Evolutionary conservation across 2,329 filamentous ascomycete genomes (phyloP).

Genomic region (Cladosporium sp.): DNA sequence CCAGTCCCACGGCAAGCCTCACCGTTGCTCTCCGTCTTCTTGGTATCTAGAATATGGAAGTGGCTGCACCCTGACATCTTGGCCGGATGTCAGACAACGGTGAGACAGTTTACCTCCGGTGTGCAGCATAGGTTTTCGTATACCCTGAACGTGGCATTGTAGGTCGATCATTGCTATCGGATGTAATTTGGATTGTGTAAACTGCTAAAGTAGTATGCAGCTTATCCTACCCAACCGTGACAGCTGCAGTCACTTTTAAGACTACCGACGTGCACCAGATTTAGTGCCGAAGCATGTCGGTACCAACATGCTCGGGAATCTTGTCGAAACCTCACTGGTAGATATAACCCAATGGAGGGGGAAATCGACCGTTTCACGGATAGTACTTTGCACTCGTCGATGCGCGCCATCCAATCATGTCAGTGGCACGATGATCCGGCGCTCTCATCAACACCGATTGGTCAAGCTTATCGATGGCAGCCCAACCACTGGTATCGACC

Average conservation of each 20-base stretch:
- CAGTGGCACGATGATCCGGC: background rate
- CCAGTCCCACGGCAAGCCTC: background rate
- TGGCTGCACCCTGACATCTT: background rate
- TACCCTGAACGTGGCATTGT: too few relatives aligned
- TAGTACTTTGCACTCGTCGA: too few relatives aligned
- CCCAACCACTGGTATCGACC: background rate
- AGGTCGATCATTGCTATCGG: too few relatives aligned
- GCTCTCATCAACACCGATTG: background rate
- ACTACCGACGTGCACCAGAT: background rate
- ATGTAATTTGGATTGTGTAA: background rate
- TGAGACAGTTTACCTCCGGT: background rate
- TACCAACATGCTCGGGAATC: background rate
- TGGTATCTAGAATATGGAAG: background rate
- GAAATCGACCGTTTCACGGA: background rate
- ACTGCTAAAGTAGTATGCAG: background rate
- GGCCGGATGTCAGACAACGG: background rate
- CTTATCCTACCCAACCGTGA: background rate
- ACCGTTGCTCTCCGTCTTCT: background rate
- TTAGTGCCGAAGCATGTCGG: background rate
- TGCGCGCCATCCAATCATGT: background rate
- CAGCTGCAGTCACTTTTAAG: background rate
- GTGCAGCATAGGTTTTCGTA: too few relatives aligned
- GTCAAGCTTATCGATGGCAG: background rate
- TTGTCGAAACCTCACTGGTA: background rate
- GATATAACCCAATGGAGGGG: background rate